Evolutionary conservation across 495 filamentous ascomycete species (phyloP), one percentile per base, ranked within the genome.

Genomic region (Neurospora tetrasperma): DNA sequence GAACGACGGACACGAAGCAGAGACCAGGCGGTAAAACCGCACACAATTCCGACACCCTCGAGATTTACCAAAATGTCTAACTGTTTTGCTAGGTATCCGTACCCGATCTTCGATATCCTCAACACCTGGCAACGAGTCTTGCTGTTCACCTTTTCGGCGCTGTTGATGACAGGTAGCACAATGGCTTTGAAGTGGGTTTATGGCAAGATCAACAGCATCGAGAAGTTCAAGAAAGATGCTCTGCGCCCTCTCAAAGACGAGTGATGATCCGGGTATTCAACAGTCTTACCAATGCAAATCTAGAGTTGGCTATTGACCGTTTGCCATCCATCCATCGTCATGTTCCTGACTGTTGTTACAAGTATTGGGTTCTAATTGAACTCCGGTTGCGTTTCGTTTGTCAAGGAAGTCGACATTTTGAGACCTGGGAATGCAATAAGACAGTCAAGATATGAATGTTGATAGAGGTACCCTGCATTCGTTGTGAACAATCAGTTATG

Each of bases 41-140:
- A 69, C 6, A 20, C 42, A 73, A 39, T 73, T 71, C 16, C 31
- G 71, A 44, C 18, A 46, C 71, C 73, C 69, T 72, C 43, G n/a
- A 27, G 5, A 31, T 2, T 14, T 6, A 0, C 0, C 20, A 14
- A 59, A 20, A 59, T 70, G 75, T 20, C 77, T 79, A 72, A 80
- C 75, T 48, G 18, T 38, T 31, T 69, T 9, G 27, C 23, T 72
- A 92, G 90, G 84, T 97, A 97, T 75, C 94, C 94, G 4, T 97
- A 97, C 83, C 94, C 94, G 4, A 86, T 97, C 18, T 92, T 97
- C 73, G 89, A 85, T 4, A 79, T 88, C 27, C 79, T 96, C 39
- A 83, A 80, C 62, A 89, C 88, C 1, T 78, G 83, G 72, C 87
- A 91, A 74, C 87, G 94, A 35, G 79, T 89, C 41, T 81, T 86